These are phyloP conservation scores for Whalleya microplaca DNA, from an alignment of 2,329 filamentous ascomycete species.

Conservation along the genomic window DNA sequence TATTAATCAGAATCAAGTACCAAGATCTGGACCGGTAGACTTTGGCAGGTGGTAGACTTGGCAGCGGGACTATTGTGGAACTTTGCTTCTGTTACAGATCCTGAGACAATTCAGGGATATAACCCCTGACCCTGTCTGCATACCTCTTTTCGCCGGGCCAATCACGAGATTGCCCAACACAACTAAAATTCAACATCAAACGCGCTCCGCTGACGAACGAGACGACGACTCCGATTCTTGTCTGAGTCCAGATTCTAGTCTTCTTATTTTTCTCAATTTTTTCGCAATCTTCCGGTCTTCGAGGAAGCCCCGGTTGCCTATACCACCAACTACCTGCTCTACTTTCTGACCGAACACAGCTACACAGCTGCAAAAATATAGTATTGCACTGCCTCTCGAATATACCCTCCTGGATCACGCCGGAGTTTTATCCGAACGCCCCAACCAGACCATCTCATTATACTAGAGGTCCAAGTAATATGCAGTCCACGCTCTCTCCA, in stretches of 20 bases:
- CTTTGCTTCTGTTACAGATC: constrained; percentile 27
- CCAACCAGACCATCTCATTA: constrained; percentile 24
- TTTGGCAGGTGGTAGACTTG: constrained; percentile 18
- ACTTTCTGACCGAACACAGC: constrained; percentile 7
- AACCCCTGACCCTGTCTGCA: constrained; percentile 27
- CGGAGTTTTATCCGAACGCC: constrained; percentile 33
- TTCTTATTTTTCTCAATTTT: constrained; percentile 2
- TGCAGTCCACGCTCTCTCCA: constrained; percentile 6
- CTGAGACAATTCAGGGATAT: constrained; percentile 26
- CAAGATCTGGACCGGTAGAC: constrained; percentile 13
- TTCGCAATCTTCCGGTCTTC: constrained; percentile 3
- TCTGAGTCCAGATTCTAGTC: not conserved
- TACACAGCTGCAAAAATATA: not conserved
- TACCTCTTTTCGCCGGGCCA: constrained; percentile 24
- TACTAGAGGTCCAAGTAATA: constrained; percentile 27
- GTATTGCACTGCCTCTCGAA: constrained; percentile 23
- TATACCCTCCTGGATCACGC: constrained; percentile 33
- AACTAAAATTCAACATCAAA: constrained; percentile 48
- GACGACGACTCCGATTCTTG: constrained; percentile 31
- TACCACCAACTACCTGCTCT: not conserved
- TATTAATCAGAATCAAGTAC: not conserved
- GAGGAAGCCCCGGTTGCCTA: not conserved
- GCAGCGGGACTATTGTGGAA: constrained; percentile 10
- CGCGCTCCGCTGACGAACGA: constrained; percentile 43
- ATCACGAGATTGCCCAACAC: constrained; percentile 19